A percentile compares a stretch with the other conserved stretches of the same genome.
phyloP scores from a whole-genome alignment of 306 rosid genomes.

The Ormosia emarginata region DNA sequence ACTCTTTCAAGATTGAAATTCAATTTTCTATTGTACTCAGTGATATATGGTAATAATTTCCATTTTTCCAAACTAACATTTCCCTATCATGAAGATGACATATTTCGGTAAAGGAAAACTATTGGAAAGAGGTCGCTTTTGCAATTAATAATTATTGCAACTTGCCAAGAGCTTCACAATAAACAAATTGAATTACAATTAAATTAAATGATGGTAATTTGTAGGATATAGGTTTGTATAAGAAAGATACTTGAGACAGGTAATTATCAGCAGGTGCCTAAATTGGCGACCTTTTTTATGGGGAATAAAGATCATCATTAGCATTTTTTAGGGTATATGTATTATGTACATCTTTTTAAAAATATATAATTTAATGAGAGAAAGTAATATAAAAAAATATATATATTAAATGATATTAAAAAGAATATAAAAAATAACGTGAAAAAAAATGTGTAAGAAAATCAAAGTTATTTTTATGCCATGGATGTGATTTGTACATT shows the following conservation, averaged over 20 bases:
- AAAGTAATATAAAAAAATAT: too few relatives aligned
- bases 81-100: neutral
- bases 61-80: neutral
- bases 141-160: neutral
- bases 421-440: too few relatives aligned
- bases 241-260: neutral
- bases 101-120: neutral
- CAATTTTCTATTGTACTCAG: neutral
- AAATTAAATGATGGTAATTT: neutral
- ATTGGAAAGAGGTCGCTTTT: neutral
- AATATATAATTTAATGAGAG: too few relatives aligned
- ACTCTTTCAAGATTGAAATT: neutral
- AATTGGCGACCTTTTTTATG: conserved; percentile 11
- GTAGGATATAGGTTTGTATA: neutral
- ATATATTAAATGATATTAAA: too few relatives aligned
- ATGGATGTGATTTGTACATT: conserved; percentile 9
- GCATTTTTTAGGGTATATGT: too few relatives aligned
- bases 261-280: neutral
- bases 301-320: too few relatives aligned
- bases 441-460: too few relatives aligned
- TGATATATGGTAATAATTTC: neutral
- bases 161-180: neutral
- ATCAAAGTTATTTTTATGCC: neutral
- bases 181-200: neutral
- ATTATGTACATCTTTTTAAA: too few relatives aligned